These are phyloP conservation scores for Gossypium turneri DNA, from an alignment of 345 rosid genomes.

Conservation along the genomic window DNA sequence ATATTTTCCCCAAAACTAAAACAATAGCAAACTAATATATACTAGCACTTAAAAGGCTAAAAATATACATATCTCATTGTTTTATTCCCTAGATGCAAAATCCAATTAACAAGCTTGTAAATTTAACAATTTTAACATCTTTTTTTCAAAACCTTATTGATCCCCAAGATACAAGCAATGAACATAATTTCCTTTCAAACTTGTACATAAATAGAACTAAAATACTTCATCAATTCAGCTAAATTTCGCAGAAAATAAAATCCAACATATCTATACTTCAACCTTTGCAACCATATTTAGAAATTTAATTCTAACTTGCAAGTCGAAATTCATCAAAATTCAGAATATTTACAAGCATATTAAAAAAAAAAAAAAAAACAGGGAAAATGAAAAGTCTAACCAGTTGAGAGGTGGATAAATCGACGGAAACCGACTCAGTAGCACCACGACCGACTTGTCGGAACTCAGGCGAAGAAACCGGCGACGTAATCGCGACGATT, in stretches of 20 bases:
- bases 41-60: background rate
- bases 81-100: background rate
- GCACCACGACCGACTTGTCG: constrained; percentile 27
- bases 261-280: background rate
- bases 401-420: constrained; percentile 36
- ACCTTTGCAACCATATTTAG: background rate
- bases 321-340: constrained; percentile 4
- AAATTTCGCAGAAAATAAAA: background rate
- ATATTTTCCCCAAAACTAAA: background rate
- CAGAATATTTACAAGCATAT: constrained; percentile 6
- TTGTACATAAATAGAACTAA: background rate
- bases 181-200: background rate
- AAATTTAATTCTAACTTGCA: no score
- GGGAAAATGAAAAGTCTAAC: constrained; percentile 27
- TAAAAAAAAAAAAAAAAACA: background rate
- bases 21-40: background rate
- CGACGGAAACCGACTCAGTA: constrained; percentile 40
- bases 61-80: background rate
- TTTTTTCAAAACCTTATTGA: background rate
- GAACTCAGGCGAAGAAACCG: constrained; percentile 36
- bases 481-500: constrained; percentile 27
- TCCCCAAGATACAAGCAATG: background rate
- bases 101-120: background rate
- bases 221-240: background rate
- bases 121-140: background rate